Base-by-base conservation (phyloP, 2,329 filamentous ascomycete genomes). In the Trichoderma sp. region DNA sequence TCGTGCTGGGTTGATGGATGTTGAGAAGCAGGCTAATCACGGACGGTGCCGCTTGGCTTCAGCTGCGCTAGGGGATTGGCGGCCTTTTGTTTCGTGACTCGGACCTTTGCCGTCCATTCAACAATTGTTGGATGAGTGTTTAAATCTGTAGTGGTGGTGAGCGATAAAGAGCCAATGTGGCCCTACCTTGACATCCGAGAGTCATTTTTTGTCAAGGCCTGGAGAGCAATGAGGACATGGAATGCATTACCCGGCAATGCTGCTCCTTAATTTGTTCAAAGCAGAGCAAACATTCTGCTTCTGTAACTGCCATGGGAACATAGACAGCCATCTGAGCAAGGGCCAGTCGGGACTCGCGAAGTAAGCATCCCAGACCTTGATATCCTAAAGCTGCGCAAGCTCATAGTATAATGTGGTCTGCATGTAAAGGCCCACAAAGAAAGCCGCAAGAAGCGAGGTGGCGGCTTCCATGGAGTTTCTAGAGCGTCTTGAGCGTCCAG, bases 401-500 rank as follows among this genome's bases (percentile, higher is more conserved):
- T 39, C 30, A 37, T n/a, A 32, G 6, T 26, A 4, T 26, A 24
- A 24, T 21, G 11, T 24, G 46, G 46, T 49, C 21, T 54, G 10
- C 24, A 24, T 14, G 16, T 28, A 54, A 7, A 28, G 21, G 26
- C 26, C 52, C 61, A 66, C 61, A 32, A n/a, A 8, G 24, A 21
- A 32, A 66, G 37, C 61, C 55, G 61, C 51, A 46, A 66, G 51
- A 66, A n/a, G 61, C 39, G 51, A 66, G 37, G 61, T 52, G 28
- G 24, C 13, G 61, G 16, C 61, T 66, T 66, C 61, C n/a, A 66
- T 34, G 18, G n/a, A 34, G 61, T 52, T 66, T 66, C 61, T 66
- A 66, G 61, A 66, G 61, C 61, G 37, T 65, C 61, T 65, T 46
- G 52, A 49, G 61, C 61, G n/a, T 49, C 52, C 18, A 16, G 37